Evolutionary conservation across 2,329 filamentous ascomycete species (phyloP).

Genomic region (Ophiocordyceps camponoti-floridani): DNA sequence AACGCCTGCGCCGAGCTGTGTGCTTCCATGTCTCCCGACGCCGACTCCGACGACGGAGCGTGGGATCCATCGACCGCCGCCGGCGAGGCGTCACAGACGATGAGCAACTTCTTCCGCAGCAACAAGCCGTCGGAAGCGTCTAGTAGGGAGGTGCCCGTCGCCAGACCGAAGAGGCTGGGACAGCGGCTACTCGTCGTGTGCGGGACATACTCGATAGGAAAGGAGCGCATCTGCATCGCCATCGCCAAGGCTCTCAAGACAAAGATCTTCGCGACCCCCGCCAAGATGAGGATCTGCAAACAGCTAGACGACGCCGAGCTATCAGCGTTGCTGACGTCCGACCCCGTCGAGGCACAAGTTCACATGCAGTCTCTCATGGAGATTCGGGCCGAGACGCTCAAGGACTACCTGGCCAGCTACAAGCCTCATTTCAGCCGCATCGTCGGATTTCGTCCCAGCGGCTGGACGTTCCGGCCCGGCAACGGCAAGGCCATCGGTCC

Average conservation of each 20-base stretch:
- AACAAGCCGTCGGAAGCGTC: constrained; percentile 10
- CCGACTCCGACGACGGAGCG: constrained; percentile 25
- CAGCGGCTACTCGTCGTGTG: constrained; percentile 75
- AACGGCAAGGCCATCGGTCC: constrained; percentile 34
- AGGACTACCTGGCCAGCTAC: constrained; percentile 70
- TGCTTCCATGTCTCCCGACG: constrained; percentile 53
- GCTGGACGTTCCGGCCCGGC: constrained; percentile 78
- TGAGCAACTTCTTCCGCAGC: constrained; percentile 35
- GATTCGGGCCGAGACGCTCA: constrained; percentile 75
- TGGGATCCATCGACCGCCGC: constrained; percentile 26
- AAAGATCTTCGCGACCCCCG: constrained; percentile 75
- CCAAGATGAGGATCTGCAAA: constrained; percentile 69
- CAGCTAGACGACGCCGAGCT: constrained; percentile 79
- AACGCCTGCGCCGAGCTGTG: constrained; percentile 76
- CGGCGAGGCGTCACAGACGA: constrained; percentile 18
- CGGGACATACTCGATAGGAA: constrained; percentile 94
- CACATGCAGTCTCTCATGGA: constrained; percentile 97
- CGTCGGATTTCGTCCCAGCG: constrained; percentile 80
- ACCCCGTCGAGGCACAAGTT: constrained; percentile 76
- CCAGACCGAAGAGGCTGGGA: constrained; percentile 7
- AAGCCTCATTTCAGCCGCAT: constrained; percentile 70
- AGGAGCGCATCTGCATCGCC: constrained; percentile 85
- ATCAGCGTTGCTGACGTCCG: constrained; percentile 53
- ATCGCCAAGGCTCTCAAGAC: constrained; percentile 72
- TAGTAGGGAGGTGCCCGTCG: constrained; percentile 11